Base-by-base conservation (phyloP, 495 filamentous ascomycete species). In the Physcia stellaris region DNA sequence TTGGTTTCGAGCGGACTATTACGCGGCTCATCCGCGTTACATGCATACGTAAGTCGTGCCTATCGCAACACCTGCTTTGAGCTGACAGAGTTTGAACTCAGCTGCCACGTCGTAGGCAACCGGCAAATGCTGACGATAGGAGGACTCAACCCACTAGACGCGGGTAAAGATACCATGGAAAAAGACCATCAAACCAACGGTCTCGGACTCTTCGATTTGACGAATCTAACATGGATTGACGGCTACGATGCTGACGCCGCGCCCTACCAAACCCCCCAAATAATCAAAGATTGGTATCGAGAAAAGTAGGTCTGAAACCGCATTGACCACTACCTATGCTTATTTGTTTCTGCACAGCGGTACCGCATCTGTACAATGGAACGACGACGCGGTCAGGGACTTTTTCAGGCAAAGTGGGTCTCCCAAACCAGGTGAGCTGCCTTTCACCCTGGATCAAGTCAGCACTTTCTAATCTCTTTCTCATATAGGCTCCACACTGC, bases 31-130 rank as follows among this genome's bases (percentile, higher is more conserved):
- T 9, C 54, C 58, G 4, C 48, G 58, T 17, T 58, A 42, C 31
- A 55, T 52, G 9, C 54, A 57, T 40, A 62, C 52, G n/a, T n/a
- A n/a, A n/a, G n/a, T n/a, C n/a, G n/a, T n/a, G n/a, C n/a, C n/a
- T n/a, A n/a, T n/a, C n/a, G n/a, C n/a, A n/a, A n/a, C n/a, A n/a
- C n/a, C n/a, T n/a, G n/a, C n/a, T n/a, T n/a, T n/a, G n/a, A n/a
- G n/a, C n/a, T n/a, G n/a, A n/a, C n/a, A n/a, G n/a, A n/a, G n/a
- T n/a, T n/a, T n/a, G n/a, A n/a, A n/a, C n/a, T n/a, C n/a, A n/a
- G n/a, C 11, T 64, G 61, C 39, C 58, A 62, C 35, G 9, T 57
- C 5, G 52, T 54, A 16, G 56, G 50, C 1, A 54, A 56, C 12
- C 31, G 35, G 9, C 34, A 37, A 23, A 7, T 37, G 6, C 34